phyloP scores from a whole-genome alignment of 129 eudicot genomes.

The Flaveria bidentis region DNA sequence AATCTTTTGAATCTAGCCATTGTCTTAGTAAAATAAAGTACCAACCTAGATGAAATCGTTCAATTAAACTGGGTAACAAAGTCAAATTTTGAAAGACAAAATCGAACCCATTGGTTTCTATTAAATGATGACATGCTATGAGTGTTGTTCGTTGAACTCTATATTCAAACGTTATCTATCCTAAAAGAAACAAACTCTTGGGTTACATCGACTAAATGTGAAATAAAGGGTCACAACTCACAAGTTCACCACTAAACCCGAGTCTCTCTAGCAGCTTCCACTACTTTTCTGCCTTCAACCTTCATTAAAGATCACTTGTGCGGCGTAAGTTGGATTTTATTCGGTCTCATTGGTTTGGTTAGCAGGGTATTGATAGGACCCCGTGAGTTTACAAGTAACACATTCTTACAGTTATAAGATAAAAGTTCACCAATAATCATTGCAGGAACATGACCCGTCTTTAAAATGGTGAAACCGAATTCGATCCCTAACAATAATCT shows the following conservation, averaged over 20 bases:
- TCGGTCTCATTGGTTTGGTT: too few species aligned
- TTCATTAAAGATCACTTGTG: too few species aligned
- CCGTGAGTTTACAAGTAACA: too few species aligned
- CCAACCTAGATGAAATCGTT: too few species aligned
- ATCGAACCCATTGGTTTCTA: neutral
- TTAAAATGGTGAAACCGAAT: constrained; percentile 48
- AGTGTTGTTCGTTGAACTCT: neutral
- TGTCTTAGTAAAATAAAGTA: too few species aligned
- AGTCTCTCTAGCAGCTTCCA: too few species aligned
- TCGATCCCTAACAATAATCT: constrained; percentile 21
- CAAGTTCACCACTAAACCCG: neutral
- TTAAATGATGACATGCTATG: neutral
- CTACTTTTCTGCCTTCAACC: too few species aligned
- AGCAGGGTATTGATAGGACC: too few species aligned
- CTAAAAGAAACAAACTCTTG: neutral
- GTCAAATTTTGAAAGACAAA: neutral
- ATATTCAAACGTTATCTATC: neutral
- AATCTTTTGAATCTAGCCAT: too few species aligned
- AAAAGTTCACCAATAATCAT: constrained; percentile 22
- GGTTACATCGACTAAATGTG: neutral
- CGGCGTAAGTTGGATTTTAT: too few species aligned
- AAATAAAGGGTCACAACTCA: neutral
- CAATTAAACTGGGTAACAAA: too few species aligned
- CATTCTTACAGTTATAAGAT: neutral
- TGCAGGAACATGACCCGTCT: constrained; percentile 45